Conservation (phyloP, 495 filamentous ascomycete genomes). For the Neurospora sp. region DNA sequence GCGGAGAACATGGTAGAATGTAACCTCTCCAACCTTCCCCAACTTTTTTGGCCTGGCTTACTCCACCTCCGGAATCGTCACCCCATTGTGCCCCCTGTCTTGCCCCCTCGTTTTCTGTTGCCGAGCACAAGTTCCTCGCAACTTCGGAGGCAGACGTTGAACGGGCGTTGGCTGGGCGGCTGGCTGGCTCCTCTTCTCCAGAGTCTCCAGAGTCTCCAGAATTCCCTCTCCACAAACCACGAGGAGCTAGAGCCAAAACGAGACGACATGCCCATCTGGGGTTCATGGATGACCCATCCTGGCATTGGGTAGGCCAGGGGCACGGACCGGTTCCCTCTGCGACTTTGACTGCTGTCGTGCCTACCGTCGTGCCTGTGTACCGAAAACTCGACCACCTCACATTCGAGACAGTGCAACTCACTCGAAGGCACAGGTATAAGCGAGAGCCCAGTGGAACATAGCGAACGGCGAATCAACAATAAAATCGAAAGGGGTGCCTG, state of each 20-base stretch:
- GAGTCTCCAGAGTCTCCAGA: neutral
- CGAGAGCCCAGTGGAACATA: neutral
- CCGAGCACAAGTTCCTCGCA: neutral
- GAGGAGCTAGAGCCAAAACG: neutral
- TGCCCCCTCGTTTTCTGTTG: neutral
- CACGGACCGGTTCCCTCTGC: neutral
- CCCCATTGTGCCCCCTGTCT: neutral
- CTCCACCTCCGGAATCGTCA: neutral
- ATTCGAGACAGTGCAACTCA: neutral
- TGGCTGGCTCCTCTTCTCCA: neutral
- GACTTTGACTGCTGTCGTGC: neutral
- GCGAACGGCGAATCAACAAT: neutral
- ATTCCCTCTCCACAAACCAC: neutral
- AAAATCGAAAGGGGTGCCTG: neutral
- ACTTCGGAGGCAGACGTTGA: neutral
- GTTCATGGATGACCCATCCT: neutral
- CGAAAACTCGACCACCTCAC: neutral
- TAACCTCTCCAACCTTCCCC: conserved; percentile 20
- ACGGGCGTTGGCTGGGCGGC: neutral
- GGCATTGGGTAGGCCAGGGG: neutral
- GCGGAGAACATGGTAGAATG: neutral
- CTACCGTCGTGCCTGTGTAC: neutral
- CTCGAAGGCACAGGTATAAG: neutral
- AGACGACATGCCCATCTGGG: neutral
- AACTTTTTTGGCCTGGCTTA: conserved; percentile 5